These are phyloP conservation scores for Hyparrhenia diplandra DNA, from an alignment of 176 grass and related monocot species.

Conservation along the genomic window DNA sequence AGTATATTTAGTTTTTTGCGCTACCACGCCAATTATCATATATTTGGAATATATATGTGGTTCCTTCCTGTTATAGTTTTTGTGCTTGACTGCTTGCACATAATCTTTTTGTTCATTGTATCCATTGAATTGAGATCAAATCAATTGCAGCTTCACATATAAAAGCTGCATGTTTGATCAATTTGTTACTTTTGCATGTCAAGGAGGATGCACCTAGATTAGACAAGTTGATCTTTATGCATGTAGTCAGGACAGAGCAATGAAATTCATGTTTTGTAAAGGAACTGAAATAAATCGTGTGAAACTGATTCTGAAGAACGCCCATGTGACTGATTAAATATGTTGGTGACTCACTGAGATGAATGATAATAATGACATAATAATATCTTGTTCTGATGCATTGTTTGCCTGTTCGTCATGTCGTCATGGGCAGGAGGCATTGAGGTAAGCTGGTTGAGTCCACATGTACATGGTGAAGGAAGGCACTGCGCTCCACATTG, in stretches of 20 bases:
- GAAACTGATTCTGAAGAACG: conserved; percentile 6
- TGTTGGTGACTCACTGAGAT: background rate
- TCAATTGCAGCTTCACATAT: background rate
- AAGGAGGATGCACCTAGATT: background rate
- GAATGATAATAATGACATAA: no score
- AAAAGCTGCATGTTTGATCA: background rate
- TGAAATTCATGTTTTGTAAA: conserved; percentile 3
- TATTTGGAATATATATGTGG: background rate
- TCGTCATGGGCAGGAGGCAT: conserved; percentile 28
- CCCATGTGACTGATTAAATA: conserved; percentile 3
- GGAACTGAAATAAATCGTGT: conserved; percentile 3
- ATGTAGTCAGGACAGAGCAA: background rate
- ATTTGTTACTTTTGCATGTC: background rate
- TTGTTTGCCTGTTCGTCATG: conserved; percentile 24
- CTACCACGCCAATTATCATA: background rate
- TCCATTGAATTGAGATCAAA: background rate
- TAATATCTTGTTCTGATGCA: conserved; percentile 26
- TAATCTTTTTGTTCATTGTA: background rate
- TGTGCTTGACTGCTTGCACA: background rate
- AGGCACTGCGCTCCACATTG: conserved; percentile 2
- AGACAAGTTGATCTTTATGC: background rate
- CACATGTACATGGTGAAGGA: conserved; percentile 35
- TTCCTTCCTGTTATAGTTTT: background rate
- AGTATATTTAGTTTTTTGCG: no score
- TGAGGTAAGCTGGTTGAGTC: conserved; percentile 37